Evolutionary conservation across 768 basidiomycete genomes (phyloP).

Genomic region (Tephrocybe sp.): DNA sequence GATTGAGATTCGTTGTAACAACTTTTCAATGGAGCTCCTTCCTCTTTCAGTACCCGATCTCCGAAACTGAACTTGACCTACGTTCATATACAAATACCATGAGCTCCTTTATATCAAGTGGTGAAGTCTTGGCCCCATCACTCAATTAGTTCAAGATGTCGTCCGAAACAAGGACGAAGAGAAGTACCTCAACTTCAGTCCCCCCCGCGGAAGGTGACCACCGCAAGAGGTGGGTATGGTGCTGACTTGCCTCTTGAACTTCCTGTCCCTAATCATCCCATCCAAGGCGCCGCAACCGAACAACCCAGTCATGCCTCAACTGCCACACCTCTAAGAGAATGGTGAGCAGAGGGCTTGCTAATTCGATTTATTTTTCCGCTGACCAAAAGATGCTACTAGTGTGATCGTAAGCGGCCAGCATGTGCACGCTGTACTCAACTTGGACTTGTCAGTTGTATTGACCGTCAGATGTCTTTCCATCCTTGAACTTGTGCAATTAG

Average conservation of each 20-base stretch:
- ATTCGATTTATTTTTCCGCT: neutral
- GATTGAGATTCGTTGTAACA: constrained; percentile 17
- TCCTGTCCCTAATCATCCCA: neutral
- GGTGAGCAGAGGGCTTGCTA: constrained; percentile 36
- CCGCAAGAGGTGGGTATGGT: constrained; percentile 39
- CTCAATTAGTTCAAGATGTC: constrained; percentile 32
- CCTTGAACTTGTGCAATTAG: constrained; percentile 31
- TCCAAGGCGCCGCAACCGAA: constrained; percentile 60
- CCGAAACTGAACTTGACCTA: constrained; percentile 18
- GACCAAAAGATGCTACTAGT: constrained; percentile 27
- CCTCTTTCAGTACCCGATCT: constrained; percentile 16
- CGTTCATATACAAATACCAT: constrained; percentile 26
- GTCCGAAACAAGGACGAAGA: constrained; percentile 30
- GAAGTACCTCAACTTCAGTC: constrained; percentile 22
- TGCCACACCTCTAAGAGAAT: constrained; percentile 74
- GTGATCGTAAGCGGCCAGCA: constrained; percentile 48
- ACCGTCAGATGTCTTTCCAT: neutral
- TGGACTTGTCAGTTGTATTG: constrained; percentile 36
- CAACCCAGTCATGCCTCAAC: constrained; percentile 71
- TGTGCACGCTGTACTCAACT: constrained; percentile 50
- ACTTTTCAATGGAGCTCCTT: constrained; percentile 14
- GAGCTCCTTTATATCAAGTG: constrained; percentile 9
- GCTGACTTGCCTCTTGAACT: neutral
- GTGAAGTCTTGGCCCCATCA: constrained; percentile 17
- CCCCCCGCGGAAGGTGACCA: constrained; percentile 48